phyloP scores from a whole-genome alignment of 2,329 filamentous ascomycete species.

The Trichoderma sp. region DNA sequence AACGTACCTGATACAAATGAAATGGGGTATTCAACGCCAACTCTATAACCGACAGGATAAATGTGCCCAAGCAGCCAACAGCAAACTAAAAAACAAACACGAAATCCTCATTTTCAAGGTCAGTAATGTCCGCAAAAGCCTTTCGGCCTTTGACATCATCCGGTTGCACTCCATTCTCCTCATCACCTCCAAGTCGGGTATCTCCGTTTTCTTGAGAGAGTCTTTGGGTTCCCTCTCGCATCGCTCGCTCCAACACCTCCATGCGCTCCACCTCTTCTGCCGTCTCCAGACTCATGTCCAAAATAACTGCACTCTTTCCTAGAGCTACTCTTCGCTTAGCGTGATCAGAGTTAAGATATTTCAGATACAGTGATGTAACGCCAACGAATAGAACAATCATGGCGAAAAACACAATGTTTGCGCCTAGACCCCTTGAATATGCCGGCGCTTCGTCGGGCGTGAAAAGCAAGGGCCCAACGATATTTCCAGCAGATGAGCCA shows the following conservation, averaged over 20 bases:
- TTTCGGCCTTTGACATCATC: slow-evolving; percentile 24
- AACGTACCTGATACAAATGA: not conserved
- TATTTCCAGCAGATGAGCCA: slow-evolving; percentile 63
- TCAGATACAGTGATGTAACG: slow-evolving; percentile 45
- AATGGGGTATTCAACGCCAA: not conserved
- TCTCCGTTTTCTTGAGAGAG: slow-evolving; percentile 18
- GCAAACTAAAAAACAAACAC: slow-evolving; percentile 49
- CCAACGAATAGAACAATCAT: slow-evolving; percentile 52
- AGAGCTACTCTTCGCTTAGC: slow-evolving; percentile 51
- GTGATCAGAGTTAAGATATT: slow-evolving; percentile 53
- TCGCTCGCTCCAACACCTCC: slow-evolving; percentile 28
- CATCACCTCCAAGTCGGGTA: slow-evolving; percentile 18
- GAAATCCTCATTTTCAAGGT: slow-evolving; percentile 62
- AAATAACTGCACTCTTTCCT: slow-evolving; percentile 56
- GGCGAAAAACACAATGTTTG: slow-evolving; percentile 60
- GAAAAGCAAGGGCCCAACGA: slow-evolving; percentile 63
- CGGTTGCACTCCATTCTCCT: slow-evolving; percentile 17
- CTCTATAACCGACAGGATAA: not conserved
- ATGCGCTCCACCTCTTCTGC: slow-evolving; percentile 41
- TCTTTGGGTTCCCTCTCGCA: slow-evolving; percentile 19
- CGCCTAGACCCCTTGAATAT: slow-evolving; percentile 50
- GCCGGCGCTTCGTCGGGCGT: slow-evolving; percentile 47
- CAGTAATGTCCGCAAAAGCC: slow-evolving; percentile 50
- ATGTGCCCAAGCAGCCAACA: not conserved
- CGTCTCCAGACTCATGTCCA: slow-evolving; percentile 59